Evolutionary conservation across 2,329 filamentous ascomycete species (phyloP).

Genomic region (Botryosphaeria dothidea): DNA sequence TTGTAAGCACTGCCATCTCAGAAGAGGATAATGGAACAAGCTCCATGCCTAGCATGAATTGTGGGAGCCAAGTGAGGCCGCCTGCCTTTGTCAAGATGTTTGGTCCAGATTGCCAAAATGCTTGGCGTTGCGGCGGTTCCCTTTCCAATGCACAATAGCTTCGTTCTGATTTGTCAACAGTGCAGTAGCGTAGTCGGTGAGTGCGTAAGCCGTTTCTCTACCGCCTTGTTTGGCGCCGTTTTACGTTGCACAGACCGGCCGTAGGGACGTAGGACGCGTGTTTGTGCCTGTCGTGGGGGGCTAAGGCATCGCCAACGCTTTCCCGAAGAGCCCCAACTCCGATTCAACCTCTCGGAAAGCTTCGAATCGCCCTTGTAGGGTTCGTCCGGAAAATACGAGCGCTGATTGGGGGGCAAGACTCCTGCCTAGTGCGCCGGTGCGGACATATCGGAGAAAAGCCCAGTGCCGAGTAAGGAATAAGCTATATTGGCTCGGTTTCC

Average conservation of each 20-base stretch:
- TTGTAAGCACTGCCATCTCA: too few relatives aligned
- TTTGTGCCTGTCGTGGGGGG: background rate
- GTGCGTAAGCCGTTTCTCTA: constrained; percentile 12
- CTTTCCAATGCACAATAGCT: background rate
- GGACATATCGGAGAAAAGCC: background rate
- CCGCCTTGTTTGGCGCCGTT: background rate
- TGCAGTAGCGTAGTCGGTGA: background rate
- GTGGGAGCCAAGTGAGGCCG: background rate
- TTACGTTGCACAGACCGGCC: background rate
- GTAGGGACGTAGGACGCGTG: background rate
- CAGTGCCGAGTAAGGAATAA: background rate
- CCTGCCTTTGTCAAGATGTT: background rate
- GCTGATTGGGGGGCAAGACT: background rate
- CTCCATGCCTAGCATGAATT: background rate
- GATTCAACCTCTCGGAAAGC: background rate
- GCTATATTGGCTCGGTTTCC: too few relatives aligned
- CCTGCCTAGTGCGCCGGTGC: background rate
- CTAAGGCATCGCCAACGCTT: too few relatives aligned
- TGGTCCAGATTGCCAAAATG: background rate
- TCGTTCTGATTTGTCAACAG: background rate
- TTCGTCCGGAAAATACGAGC: background rate
- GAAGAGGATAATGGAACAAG: background rate
- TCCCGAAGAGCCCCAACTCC: background rate
- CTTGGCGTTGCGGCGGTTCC: background rate
- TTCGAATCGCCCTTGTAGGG: background rate